Base-by-base conservation (phyloP, 2,329 filamentous ascomycete species). In the Aspergillus tubingensis region DNA sequence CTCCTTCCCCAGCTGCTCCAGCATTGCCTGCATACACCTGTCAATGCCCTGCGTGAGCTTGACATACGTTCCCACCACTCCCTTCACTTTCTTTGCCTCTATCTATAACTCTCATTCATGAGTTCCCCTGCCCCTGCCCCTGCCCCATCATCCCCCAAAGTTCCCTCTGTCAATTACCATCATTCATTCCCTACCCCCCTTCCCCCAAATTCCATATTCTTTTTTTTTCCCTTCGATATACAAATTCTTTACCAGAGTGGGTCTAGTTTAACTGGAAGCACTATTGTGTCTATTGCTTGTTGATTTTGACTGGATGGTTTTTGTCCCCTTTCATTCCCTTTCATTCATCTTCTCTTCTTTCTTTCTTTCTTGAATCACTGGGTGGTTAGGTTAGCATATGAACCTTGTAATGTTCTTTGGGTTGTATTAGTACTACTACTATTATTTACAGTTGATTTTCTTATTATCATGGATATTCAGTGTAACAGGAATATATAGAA, bases 1-100 rank as follows among this genome's bases (percentile, higher is more conserved):
- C 25, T 25, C 47, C 47, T 25, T 38, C 36, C 3, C 51, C 51
- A 25, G 53, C 53, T 55, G 21, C 39, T 17, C 38, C 25, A 7
- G 53, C 58, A 17, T 19, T 50, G n/a, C 56, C 47, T 8, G 59
- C 47, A 21, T 47, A 52, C 15, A 61, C 56, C n/a, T 61, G 59
- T 51, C 51, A 55, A 21, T 61, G 59, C 13, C 43, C 51, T 19
- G 50, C 39, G 17, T 51, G 47, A 56, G 11, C 3, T 13, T 21
- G 10, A 8, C 17, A 44, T 17, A 8, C 4, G 17, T 13, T 36
- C 32, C 32, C 11, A 36, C 6, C 32, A 36, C 11, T 7, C 25
- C 10, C 10, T 10, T 11, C 30, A 32, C 41, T 44, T 8, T 2
- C 36, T 21, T 23, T 7, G 15, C 48, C 15, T 17, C 21, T 39